phyloP scores from a whole-genome alignment of 805 yeast species.

The Zygosaccharomyces rouxii region DNA sequence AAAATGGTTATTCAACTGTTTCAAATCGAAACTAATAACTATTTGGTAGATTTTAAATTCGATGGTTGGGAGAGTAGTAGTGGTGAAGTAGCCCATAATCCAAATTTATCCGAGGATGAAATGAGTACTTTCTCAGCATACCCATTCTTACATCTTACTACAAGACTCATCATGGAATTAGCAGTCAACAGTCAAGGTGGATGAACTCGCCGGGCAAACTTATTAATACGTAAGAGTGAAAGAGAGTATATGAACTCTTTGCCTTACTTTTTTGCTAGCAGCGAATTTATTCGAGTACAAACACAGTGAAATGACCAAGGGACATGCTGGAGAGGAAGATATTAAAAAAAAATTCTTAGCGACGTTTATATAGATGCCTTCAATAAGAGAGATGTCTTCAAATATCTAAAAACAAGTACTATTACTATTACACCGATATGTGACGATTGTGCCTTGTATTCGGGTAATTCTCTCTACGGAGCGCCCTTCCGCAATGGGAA shows the following conservation, averaged over 20 bases:
- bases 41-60: constrained; percentile 92
- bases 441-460: not conserved
- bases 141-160: constrained; percentile 90
- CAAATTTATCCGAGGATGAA: constrained; percentile 50
- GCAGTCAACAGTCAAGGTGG: constrained; percentile 83
- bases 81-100: constrained; percentile 31
- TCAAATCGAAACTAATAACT: constrained; percentile 93
- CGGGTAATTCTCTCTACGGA: constrained; percentile 1
- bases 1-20: constrained; percentile 96
- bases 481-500: constrained; percentile 4
- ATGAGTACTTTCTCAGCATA: constrained; percentile 91
- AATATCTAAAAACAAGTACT: not conserved
- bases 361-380: too few species aligned
- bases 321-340: not conserved
- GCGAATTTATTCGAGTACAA: too few species aligned
- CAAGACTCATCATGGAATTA: constrained; percentile 88
- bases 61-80: constrained; percentile 85
- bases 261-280: not conserved
- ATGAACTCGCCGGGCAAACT: constrained; percentile 9
- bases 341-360: too few species aligned
- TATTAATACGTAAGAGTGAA: too few species aligned
- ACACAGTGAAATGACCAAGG: not conserved
- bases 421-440: not conserved
- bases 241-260: not conserved
- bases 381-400: not conserved